A percentile compares a stretch with the other conserved stretches of the same genome.
Conservation (phyloP, 768 basidiomycete genomes). For the Coprinellus micaceus region DNA sequence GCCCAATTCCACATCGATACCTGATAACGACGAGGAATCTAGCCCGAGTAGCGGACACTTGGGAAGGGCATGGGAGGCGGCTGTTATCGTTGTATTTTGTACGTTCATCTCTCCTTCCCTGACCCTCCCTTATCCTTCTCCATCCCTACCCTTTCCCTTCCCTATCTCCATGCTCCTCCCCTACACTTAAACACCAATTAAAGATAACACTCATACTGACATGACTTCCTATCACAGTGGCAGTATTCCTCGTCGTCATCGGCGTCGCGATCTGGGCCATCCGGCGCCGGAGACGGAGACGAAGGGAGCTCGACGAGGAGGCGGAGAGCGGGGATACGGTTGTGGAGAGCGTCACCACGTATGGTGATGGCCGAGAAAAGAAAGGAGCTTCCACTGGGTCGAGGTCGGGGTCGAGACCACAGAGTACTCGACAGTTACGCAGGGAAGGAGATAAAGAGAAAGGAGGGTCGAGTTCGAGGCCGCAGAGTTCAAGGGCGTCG, state of each 20-base stretch:
- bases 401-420: no score
- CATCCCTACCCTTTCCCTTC: neutral
- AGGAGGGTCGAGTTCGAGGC: no score
- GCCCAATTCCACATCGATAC: neutral
- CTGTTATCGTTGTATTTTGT: slow-evolving; percentile 32
- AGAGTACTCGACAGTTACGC: no score
- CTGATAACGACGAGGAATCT: neutral
- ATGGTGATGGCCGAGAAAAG: no score
- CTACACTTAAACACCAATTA: no score
- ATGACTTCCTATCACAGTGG: slow-evolving; percentile 10
- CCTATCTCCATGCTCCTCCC: slow-evolving; percentile 21
- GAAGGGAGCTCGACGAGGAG: slow-evolving; percentile 4
- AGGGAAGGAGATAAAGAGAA: no score
- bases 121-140: neutral
- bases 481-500: no score
- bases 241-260: slow-evolving; percentile 16
- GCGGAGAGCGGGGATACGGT: neutral
- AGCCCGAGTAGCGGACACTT: slow-evolving; percentile 32
- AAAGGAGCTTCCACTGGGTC: no score
- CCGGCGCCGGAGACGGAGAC: slow-evolving; percentile 8
- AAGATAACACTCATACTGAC: neutral
- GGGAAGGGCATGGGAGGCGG: slow-evolving; percentile 35
- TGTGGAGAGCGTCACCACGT: neutral
- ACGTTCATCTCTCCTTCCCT: slow-evolving; percentile 11
- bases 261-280: slow-evolving; percentile 14